Evolutionary conservation across 257 asterid genomes (phyloP).

Genomic region (Capsicum chinense): DNA sequence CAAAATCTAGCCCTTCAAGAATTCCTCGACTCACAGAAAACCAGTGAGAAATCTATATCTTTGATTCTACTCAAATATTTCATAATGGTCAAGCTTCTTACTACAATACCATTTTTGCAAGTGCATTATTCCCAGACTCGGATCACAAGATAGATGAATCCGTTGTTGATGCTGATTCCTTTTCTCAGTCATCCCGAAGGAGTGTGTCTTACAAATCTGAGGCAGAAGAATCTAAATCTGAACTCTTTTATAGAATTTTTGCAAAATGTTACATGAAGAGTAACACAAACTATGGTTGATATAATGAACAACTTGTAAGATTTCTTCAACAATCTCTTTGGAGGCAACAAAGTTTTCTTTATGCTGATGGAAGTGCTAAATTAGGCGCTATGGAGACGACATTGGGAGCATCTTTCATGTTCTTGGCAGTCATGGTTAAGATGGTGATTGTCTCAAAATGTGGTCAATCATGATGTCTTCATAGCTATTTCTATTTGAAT

Average conservation of each 20-base stretch:
- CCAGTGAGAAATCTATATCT: neutral
- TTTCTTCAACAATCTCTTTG: constrained; percentile 60
- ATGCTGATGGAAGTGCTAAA: constrained; percentile 45
- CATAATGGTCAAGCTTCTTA: neutral
- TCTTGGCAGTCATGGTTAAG: constrained; percentile 63
- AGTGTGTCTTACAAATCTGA: constrained; percentile 19
- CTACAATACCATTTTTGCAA: neutral
- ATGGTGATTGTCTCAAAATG: constrained; percentile 52
- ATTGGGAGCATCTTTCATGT: constrained; percentile 60
- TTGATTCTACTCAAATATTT: neutral
- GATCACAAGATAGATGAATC: neutral
- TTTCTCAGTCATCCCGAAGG: constrained; percentile 33
- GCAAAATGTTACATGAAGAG: constrained; percentile 46
- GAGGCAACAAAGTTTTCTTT: constrained; percentile 37
- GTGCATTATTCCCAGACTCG: neutral
- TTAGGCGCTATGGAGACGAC: constrained; percentile 38
- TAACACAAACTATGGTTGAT: constrained; percentile 55
- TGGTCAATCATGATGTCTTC: neutral
- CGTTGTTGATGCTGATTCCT: constrained; percentile 31
- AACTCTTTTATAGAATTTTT: constrained; percentile 34
- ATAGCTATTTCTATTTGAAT: constrained; percentile 22
- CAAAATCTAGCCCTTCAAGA: constrained; percentile 27
- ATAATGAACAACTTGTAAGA: constrained; percentile 69
- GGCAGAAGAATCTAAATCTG: constrained; percentile 14
- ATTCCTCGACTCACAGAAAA: constrained; percentile 7